Evolutionary conservation across 2,329 filamentous ascomycete species (phyloP).

Genomic region (Claviceps sp.): DNA sequence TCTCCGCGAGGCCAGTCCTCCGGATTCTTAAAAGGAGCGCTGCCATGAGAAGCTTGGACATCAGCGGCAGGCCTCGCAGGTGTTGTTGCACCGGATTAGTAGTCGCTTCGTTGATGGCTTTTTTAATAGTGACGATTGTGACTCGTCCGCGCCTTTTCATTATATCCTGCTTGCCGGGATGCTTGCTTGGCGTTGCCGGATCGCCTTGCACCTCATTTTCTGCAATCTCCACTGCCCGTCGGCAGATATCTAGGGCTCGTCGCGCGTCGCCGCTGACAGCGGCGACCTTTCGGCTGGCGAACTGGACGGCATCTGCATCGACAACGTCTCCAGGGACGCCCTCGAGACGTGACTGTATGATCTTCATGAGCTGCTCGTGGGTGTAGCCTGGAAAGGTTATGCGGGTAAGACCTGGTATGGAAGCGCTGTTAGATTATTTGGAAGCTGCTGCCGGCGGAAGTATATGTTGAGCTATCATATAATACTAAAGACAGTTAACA

Average conservation of each 20-base stretch:
- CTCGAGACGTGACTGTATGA: conserved; percentile 86
- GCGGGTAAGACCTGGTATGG: conserved; percentile 53
- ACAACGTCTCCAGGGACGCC: conserved; percentile 83
- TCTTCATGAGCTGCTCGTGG: conserved; percentile 92
- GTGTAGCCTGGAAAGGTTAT: conserved; percentile 97
- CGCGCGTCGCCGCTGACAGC: conserved; percentile 91
- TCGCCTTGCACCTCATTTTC: conserved; percentile 51
- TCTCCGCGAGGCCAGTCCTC: conserved; percentile 75
- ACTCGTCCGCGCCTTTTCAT: conserved; percentile 40
- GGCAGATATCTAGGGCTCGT: conserved; percentile 86
- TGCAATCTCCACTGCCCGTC: conserved; percentile 86
- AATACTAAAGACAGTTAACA: neutral
- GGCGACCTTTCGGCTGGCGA: conserved; percentile 90
- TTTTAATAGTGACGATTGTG: conserved; percentile 85
- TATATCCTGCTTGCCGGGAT: conserved; percentile 13
- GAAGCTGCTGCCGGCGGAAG: too few species aligned
- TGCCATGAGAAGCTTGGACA: conserved; percentile 73
- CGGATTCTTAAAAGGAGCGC: conserved; percentile 68
- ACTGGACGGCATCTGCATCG: conserved; percentile 86
- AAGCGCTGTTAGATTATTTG: neutral
- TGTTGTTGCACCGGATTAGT: conserved; percentile 85
- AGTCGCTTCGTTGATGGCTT: conserved; percentile 89
- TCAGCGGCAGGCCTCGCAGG: conserved; percentile 66
- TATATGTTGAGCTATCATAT: neutral
- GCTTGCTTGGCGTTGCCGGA: conserved; percentile 49